Conservation (phyloP, 768 basidiomycete species). For the Chalciporus piperatus region DNA sequence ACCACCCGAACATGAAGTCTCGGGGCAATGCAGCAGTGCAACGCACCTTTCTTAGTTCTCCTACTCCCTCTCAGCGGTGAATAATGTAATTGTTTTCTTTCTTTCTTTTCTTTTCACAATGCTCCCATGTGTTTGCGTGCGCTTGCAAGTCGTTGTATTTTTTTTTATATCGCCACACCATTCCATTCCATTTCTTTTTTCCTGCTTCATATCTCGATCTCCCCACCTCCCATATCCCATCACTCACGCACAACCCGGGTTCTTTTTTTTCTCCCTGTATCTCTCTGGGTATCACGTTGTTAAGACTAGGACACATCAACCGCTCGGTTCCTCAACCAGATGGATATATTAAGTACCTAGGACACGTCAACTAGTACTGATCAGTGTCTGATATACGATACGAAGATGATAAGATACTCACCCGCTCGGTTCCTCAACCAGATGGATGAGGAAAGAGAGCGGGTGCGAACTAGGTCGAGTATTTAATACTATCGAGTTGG, state of each 20-base stretch:
- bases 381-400: too few relatives aligned
- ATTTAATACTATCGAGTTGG: too few relatives aligned
- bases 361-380: too few relatives aligned
- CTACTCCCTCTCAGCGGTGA: conserved; percentile 26
- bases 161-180: background rate
- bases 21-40: conserved; percentile 57
- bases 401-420: too few relatives aligned
- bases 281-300: conserved; percentile 15
- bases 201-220: conserved; percentile 2
- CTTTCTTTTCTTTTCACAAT: conserved; percentile 4
- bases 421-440: too few relatives aligned
- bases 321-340: too few relatives aligned
- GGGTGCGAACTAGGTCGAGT: too few relatives aligned
- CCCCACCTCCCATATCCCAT: conserved; percentile 7
- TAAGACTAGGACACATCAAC: too few relatives aligned
- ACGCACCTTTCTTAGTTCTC: conserved; percentile 40
- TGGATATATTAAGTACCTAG: too few relatives aligned
- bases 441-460: too few relatives aligned
- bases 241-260: conserved; percentile 9
- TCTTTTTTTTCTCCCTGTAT: conserved; percentile 19
- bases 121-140: background rate
- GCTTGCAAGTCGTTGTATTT: conserved; percentile 23
- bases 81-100: background rate
- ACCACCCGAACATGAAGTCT: conserved; percentile 63
- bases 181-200: conserved; percentile 3